Evolutionary conservation across 192 early-diverging fungal genomes (phyloP).

Genomic region (Coemansia sp.): DNA sequence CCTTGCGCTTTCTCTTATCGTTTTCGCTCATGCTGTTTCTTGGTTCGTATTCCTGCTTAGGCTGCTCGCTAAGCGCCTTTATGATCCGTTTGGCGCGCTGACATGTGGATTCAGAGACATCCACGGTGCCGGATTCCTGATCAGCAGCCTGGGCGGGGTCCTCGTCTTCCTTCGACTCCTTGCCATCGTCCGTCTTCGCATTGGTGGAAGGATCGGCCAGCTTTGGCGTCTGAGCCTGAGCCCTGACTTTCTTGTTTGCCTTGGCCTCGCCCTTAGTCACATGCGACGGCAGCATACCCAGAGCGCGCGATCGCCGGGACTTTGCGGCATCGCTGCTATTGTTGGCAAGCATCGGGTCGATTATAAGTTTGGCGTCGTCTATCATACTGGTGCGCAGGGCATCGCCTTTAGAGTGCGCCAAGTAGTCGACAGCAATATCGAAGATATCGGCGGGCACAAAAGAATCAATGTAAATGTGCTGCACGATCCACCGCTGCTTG

Average conservation of each 20-base stretch:
- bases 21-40: too few species aligned
- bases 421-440: constrained; percentile 29
- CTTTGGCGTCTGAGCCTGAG: neutral
- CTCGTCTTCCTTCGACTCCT: neutral
- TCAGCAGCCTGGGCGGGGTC: neutral
- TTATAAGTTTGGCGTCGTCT: constrained; percentile 25
- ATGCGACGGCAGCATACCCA: constrained; percentile 38
- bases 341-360: constrained; percentile 13
- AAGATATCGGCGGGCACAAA: constrained; percentile 28
- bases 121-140: neutral
- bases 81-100: constrained; percentile 30
- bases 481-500: constrained; percentile 45
- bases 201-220: neutral
- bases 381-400: constrained; percentile 22
- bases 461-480: constrained; percentile 37
- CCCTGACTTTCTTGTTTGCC: constrained; percentile 13
- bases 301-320: constrained; percentile 11
- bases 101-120: constrained; percentile 1
- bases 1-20: constrained; percentile 22
- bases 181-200: neutral
- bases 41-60: constrained; percentile 6
- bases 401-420: constrained; percentile 3
- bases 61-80: neutral
- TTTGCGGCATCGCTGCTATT: neutral
- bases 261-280: constrained; percentile 35